Evolutionary conservation across 257 asterid genomes (phyloP).

Genomic region (Solanum pinnatisectum): DNA sequence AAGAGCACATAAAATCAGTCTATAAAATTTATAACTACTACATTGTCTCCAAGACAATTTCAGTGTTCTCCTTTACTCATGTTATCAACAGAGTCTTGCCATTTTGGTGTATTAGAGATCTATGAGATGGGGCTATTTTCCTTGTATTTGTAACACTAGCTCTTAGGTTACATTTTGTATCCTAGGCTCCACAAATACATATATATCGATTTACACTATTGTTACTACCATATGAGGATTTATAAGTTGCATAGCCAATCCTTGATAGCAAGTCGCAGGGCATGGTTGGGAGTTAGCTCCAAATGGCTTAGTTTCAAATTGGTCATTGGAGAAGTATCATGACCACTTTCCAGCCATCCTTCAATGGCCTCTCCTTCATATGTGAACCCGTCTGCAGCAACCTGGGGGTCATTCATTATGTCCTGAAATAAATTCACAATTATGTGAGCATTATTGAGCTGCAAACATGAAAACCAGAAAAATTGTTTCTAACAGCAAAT

Average conservation of each 20-base stretch:
- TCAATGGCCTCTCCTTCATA: slow-evolving; percentile 80
- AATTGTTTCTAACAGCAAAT: not conserved
- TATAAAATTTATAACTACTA: not conserved
- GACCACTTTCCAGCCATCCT: slow-evolving; percentile 63
- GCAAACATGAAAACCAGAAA: not conserved
- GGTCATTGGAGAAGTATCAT: slow-evolving; percentile 85
- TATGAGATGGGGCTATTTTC: not conserved
- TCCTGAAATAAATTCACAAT: slow-evolving; percentile 39
- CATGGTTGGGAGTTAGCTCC: slow-evolving; percentile 59
- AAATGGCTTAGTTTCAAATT: slow-evolving; percentile 44
- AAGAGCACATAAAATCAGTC: not conserved
- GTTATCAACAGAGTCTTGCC: not conserved
- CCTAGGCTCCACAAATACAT: not conserved
- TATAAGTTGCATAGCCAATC: slow-evolving; percentile 60
- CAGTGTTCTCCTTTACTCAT: not conserved
- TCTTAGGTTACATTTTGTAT: not conserved
- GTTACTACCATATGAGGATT: not conserved
- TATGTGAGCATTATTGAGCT: not conserved
- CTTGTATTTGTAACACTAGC: not conserved
- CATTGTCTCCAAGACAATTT: not conserved
- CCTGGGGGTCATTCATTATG: slow-evolving; percentile 84
- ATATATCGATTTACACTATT: not conserved
- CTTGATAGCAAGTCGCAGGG: slow-evolving; percentile 50
- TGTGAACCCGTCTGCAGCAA: slow-evolving; percentile 89
- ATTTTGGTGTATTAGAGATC: not conserved